Evolutionary conservation across 2,329 filamentous ascomycete species (phyloP).

Genomic region (Talaromyces rugulosus): DNA sequence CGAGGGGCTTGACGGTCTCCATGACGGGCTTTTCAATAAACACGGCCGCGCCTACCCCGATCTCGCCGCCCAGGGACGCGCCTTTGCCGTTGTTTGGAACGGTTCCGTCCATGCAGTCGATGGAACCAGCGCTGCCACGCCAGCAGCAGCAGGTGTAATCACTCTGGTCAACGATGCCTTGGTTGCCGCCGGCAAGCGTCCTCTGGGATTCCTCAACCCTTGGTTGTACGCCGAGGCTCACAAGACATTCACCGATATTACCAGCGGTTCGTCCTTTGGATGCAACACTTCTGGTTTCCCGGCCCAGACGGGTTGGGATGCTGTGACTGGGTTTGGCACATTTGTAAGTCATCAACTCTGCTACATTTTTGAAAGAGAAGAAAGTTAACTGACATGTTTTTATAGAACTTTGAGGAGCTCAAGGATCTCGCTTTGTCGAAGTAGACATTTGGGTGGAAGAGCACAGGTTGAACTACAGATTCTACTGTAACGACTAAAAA

Average conservation of each 20-base stretch:
- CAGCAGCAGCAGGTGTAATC: conserved; percentile 56
- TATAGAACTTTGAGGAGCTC: neutral
- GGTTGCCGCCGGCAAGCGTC: conserved; percentile 45
- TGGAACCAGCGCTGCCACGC: conserved; percentile 50
- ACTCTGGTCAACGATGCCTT: conserved; percentile 61
- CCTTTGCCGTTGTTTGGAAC: conserved; percentile 13
- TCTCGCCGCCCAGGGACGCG: conserved; percentile 47
- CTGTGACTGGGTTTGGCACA: conserved; percentile 28
- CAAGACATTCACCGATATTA: conserved; percentile 46
- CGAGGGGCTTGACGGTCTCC: conserved; percentile 31
- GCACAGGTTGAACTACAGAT: neutral
- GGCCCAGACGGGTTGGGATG: conserved; percentile 25
- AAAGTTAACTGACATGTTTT: neutral
- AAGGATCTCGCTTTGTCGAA: conserved; percentile 2
- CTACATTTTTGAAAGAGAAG: neutral
- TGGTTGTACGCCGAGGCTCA: conserved; percentile 51
- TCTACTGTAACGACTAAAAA: neutral
- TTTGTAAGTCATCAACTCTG: neutral
- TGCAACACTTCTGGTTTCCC: conserved; percentile 29
- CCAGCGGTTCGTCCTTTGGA: conserved; percentile 43
- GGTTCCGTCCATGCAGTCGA: conserved; percentile 25
- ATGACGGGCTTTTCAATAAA: conserved; percentile 40
- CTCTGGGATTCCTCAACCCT: conserved; percentile 58
- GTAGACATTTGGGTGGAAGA: neutral
- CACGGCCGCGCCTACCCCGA: conserved; percentile 60